These are phyloP conservation scores for Leccinum obscurum DNA, from an alignment of 768 basidiomycete genomes.

Conservation along the genomic window DNA sequence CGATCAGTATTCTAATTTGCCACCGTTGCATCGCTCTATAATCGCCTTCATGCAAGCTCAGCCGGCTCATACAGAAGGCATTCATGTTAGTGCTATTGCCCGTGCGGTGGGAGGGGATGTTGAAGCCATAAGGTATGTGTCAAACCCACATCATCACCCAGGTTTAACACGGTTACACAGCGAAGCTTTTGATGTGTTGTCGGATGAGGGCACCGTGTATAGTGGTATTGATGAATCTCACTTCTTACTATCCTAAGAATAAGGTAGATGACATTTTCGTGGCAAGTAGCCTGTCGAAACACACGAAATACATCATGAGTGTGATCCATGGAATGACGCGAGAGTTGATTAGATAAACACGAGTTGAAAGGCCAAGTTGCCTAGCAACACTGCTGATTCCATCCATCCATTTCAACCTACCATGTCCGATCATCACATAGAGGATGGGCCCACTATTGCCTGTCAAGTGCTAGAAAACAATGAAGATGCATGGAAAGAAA, in stretches of 20 bases:
- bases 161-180: slow-evolving; percentile 37
- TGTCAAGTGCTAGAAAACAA: slow-evolving; percentile 1
- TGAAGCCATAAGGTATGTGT: slow-evolving; percentile 59
- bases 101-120: slow-evolving; percentile 60
- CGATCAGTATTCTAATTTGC: slow-evolving; percentile 57
- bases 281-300: neutral
- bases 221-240: slow-evolving; percentile 84
- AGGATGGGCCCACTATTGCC: slow-evolving; percentile 2
- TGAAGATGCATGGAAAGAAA: neutral
- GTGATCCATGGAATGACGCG: neutral
- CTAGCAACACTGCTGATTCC: neutral
- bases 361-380: neutral
- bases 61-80: slow-evolving; percentile 57
- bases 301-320: neutral
- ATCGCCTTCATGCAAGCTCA: slow-evolving; percentile 58
- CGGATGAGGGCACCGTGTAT: slow-evolving; percentile 79
- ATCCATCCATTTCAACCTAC: neutral
- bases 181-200: slow-evolving; percentile 70
- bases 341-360: neutral
- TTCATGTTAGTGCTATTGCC: slow-evolving; percentile 73
- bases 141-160: neutral
- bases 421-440: slow-evolving; percentile 12
- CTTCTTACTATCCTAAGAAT: slow-evolving; percentile 51
- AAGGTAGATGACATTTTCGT: neutral
- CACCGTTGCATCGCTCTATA: slow-evolving; percentile 61